Evolutionary conservation across 108 stramenopile genomes (phyloP).

Genomic region (Epithemia pelagica): DNA sequence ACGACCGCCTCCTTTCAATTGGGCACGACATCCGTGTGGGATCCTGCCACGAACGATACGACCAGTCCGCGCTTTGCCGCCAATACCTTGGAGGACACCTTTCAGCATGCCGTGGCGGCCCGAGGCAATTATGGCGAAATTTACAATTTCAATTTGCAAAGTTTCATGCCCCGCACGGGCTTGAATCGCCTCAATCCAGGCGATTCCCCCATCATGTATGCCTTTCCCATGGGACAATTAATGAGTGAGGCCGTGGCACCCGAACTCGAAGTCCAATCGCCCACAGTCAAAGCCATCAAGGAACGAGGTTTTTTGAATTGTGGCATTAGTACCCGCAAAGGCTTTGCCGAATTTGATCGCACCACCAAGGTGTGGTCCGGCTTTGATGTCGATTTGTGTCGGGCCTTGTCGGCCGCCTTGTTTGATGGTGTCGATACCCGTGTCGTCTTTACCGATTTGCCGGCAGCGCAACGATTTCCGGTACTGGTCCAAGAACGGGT

Average conservation of each 20-base stretch:
- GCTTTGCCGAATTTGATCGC: too few species aligned
- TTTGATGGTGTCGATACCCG: neutral
- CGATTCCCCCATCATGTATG: conserved; percentile 28
- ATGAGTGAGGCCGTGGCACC: neutral
- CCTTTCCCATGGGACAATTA: conserved; percentile 34
- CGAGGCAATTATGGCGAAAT: conserved; percentile 38
- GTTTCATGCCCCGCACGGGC: conserved; percentile 8
- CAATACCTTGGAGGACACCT: conserved; percentile 6
- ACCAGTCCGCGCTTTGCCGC: conserved; percentile 31
- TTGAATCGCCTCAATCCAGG: conserved; percentile 45
- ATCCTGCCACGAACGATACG: conserved; percentile 6
- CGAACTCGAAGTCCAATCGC: neutral
- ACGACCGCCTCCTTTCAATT: conserved; percentile 14
- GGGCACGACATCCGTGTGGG: conserved; percentile 13
- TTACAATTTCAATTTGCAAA: conserved; percentile 13
- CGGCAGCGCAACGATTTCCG: conserved; percentile 16
- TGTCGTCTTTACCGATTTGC: conserved; percentile 22
- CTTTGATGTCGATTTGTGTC: conserved; percentile 17
- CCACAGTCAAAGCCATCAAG: conserved; percentile 20
- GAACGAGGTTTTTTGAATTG: conserved; percentile 31
- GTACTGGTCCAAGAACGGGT: conserved; percentile 21
- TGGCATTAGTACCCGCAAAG: too few species aligned
- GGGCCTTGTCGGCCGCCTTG: conserved; percentile 18
- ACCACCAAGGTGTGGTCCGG: too few species aligned
- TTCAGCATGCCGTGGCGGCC: neutral